Evolutionary conservation across 768 basidiomycete species (phyloP), one percentile per base, ranked within the genome.

Genomic region (Lactifluus echinatus): DNA sequence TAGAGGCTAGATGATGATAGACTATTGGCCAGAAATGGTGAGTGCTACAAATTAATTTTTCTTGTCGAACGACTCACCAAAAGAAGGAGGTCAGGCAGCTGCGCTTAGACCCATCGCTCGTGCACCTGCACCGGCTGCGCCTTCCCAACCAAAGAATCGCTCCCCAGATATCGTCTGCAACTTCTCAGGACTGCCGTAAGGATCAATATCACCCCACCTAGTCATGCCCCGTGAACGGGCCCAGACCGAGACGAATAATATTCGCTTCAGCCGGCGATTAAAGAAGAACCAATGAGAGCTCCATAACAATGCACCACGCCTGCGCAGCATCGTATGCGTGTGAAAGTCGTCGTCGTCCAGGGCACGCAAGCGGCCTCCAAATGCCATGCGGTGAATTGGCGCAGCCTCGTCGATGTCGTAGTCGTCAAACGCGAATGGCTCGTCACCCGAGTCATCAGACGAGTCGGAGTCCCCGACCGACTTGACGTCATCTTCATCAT

Each of bases 261-360:
- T 82, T 21, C 94, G 84, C 74, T 94, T 96, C 72, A 84, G 74
- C 75, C 92, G 94, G 66, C 87, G 81, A 76, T 93, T 95, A 66
- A 92, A 75, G 75, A 98, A 95, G 77, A 98, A 97, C 86, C 92
- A 95, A 69, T 95, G 91, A 11, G 90, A 91, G 33, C 90, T 93
- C 94, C 94, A 98, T 7, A 97, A 77, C 56, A 97, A 73, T 4
- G 91, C 87, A 17, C 91, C 90, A 19, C 82, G 78, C 61, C 84
- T 67, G 28, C 72, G 80, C 66, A 79, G 81, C 52, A 79, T 66
- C 19, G 53, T 54, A 79, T 73, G 62, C 75, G 75, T 51, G 44
- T 45, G 63, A 31, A 74, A 62, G 48, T 75, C 73, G 55, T 75
- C 72, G 21, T 75, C 65, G 39, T 68, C 63, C 31, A 71, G 66